Percentiles rank a stretch among this genome's conserved stretches.
Conservation (phyloP, 140 eudicot species). For the Ambrosia hybrid region DNA sequence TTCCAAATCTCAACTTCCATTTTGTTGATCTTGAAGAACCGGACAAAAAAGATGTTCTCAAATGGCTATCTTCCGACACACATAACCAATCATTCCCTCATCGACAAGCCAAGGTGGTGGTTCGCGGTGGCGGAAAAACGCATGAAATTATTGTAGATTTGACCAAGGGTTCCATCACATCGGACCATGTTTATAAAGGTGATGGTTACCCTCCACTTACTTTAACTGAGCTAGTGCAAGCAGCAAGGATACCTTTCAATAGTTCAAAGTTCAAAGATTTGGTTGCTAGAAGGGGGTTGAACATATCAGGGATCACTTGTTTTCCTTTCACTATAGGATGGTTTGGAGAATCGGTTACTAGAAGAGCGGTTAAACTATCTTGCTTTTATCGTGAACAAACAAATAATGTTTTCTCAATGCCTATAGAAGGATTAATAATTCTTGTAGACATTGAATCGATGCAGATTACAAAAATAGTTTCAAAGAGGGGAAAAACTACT, state of each 20-base stretch:
- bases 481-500: conserved; percentile 36
- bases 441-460: conserved; percentile 54
- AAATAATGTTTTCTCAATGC: conserved; percentile 72
- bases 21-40: conserved; percentile 83
- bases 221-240: conserved; percentile 49
- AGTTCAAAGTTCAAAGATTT: conserved; percentile 48
- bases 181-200: conserved; percentile 58
- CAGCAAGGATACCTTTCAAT: conserved; percentile 48
- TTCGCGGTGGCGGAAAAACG: conserved; percentile 55
- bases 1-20: conserved; percentile 58
- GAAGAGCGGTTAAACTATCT: conserved; percentile 54
- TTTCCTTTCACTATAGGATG: conserved; percentile 82
- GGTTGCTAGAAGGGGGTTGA: conserved; percentile 55
- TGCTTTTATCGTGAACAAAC: conserved; percentile 79
- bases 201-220: conserved; percentile 78
- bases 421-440: conserved; percentile 66
- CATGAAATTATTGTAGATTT: conserved; percentile 62
- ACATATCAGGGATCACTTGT: conserved; percentile 70
- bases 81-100: conserved; percentile 43
- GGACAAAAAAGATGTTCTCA: conserved; percentile 50
- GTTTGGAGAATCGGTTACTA: conserved; percentile 59
- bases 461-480: conserved; percentile 32
- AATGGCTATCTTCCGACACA: conserved; percentile 51
- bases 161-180: conserved; percentile 35
- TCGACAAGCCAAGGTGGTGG: conserved; percentile 63